Conservation (phyloP, 2,329 filamentous ascomycete species). For the Fusarium liriodendri region DNA sequence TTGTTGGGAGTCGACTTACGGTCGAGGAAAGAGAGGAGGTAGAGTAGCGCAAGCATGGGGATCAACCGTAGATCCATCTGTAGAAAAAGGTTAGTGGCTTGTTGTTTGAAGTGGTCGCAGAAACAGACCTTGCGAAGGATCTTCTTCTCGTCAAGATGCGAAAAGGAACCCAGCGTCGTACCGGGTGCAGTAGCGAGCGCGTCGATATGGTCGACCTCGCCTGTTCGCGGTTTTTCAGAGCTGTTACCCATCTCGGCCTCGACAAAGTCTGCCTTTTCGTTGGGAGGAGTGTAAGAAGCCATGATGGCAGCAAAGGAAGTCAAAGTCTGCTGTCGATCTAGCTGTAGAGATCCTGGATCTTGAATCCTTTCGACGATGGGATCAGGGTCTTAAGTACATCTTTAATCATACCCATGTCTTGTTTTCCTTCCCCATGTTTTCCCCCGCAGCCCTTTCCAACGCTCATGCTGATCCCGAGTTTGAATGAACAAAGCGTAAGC, state of each 20-base stretch:
- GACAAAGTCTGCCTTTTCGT: slow-evolving; percentile 35
- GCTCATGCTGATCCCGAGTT: background rate
- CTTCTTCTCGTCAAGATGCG: slow-evolving; percentile 60
- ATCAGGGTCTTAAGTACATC: slow-evolving; percentile 34
- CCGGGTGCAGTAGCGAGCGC: slow-evolving; percentile 26
- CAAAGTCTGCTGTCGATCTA: background rate
- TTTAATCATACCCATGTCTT: slow-evolving; percentile 9
- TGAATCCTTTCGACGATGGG: slow-evolving; percentile 7
- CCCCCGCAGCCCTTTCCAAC: slow-evolving; percentile 19
- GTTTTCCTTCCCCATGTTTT: slow-evolving; percentile 20
- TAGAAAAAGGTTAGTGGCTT: slow-evolving; percentile 7
- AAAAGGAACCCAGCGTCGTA: slow-evolving; percentile 39
- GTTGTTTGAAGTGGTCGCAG: fast-evolving
- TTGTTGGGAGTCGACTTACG: slow-evolving; percentile 46
- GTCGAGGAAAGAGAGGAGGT: slow-evolving; percentile 77
- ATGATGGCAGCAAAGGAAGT: slow-evolving; percentile 8
- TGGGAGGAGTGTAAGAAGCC: slow-evolving; percentile 25
- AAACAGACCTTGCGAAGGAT: slow-evolving; percentile 64
- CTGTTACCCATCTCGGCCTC: slow-evolving; percentile 36
- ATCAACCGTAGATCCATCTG: slow-evolving; percentile 65
- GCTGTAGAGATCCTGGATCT: background rate
- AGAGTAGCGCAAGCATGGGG: slow-evolving; percentile 74
- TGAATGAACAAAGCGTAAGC: slow-evolving; percentile 22
- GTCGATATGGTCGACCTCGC: slow-evolving; percentile 23
- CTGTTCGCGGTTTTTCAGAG: slow-evolving; percentile 7